Percentiles rank a stretch among this genome's conserved stretches.
These are phyloP conservation scores for Trichoderma lentiforme DNA, from an alignment of 2,329 filamentous ascomycete genomes.

Conservation along the genomic window DNA sequence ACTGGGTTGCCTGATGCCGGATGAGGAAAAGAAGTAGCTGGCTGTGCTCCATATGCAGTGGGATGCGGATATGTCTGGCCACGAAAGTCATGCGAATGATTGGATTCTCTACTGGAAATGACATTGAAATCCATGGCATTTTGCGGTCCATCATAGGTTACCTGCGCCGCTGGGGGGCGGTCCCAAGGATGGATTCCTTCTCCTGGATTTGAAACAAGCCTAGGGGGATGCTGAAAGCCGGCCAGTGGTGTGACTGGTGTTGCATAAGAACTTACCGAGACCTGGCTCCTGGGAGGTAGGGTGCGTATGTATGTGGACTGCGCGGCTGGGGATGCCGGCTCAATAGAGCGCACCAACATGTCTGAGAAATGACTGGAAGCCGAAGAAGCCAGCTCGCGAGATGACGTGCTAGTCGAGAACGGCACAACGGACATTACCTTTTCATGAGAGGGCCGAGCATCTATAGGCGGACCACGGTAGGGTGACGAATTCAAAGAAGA, in stretches of 20 bases:
- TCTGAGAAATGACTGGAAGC: conserved; percentile 34
- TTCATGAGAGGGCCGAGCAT: conserved; percentile 20
- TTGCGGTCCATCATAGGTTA: neutral
- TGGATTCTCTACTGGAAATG: conserved; percentile 12
- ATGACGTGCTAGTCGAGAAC: conserved; percentile 21
- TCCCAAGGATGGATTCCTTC: conserved; percentile 21
- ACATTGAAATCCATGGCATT: neutral
- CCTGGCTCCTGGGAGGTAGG: conserved; percentile 29
- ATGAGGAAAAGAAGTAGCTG: neutral
- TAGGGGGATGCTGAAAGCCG: conserved; percentile 23
- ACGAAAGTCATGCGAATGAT: conserved; percentile 4
- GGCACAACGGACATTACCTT: conserved; percentile 29
- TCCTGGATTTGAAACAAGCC: conserved; percentile 23
- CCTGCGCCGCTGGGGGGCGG: neutral
- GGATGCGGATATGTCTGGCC: neutral
- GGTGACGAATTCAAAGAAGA: conserved; percentile 13
- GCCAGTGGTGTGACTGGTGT: conserved; percentile 15
- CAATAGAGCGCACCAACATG: conserved; percentile 46
- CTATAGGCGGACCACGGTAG: neutral
- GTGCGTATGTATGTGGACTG: conserved; percentile 35
- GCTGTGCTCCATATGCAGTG: neutral
- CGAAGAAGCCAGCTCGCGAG: conserved; percentile 28
- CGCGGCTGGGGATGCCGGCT: conserved; percentile 39
- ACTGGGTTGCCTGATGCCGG: conserved; percentile 22
- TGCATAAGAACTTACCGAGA: conserved; percentile 23